Conservation (phyloP, 352 stramenopile genomes). For the Pythium dissotocum region DNA sequence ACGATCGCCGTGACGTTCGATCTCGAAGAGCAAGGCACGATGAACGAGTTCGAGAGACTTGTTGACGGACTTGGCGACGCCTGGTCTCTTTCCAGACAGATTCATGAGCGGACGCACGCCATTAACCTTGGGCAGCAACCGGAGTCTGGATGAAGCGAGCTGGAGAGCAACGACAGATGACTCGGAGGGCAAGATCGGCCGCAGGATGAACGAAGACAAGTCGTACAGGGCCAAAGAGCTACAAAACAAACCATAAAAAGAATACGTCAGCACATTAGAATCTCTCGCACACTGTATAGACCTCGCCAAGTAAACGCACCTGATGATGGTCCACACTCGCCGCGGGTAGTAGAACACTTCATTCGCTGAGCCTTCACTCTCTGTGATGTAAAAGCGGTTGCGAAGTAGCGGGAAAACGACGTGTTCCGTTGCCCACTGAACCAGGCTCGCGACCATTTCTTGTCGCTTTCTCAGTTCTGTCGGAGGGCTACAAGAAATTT, state of each 20-base stretch:
- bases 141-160: constrained; percentile 52
- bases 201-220: constrained; percentile 45
- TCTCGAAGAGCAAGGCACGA: constrained; percentile 61
- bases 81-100: constrained; percentile 37
- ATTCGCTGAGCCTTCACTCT: constrained; percentile 64
- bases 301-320: constrained; percentile 31
- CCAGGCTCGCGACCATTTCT: constrained; percentile 40
- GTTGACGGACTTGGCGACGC: constrained; percentile 47
- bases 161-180: constrained; percentile 20
- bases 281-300: neutral
- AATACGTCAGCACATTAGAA: neutral
- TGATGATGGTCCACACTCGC: constrained; percentile 65
- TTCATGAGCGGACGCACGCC: constrained; percentile 82
- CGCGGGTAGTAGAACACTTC: constrained; percentile 71
- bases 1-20: constrained; percentile 47
- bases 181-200: constrained; percentile 18
- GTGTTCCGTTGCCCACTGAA: constrained; percentile 42
- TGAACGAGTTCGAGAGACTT: constrained; percentile 57
- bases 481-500: constrained; percentile 39
- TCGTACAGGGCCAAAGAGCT: constrained; percentile 54
- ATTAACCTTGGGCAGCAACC: constrained; percentile 64
- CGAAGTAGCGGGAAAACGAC: constrained; percentile 64
- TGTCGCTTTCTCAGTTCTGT: constrained; percentile 55
- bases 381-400: constrained; percentile 76
- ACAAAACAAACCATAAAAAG: constrained; percentile 10